Evolutionary conservation across 2,329 filamentous ascomycete genomes (phyloP).

Genomic region (Fusarium musae): DNA sequence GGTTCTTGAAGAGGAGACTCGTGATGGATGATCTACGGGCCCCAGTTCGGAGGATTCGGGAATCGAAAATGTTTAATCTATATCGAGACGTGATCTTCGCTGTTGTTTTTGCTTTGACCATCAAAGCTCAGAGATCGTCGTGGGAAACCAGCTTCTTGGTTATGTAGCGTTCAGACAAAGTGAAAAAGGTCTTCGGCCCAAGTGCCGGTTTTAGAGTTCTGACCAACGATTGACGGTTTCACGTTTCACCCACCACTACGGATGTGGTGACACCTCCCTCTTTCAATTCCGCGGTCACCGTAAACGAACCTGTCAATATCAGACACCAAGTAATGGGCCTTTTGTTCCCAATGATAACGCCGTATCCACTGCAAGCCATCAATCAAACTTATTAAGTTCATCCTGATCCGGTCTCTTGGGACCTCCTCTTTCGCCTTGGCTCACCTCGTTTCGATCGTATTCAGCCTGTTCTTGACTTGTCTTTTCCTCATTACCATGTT

Average conservation of each 20-base stretch:
- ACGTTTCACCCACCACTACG: not conserved
- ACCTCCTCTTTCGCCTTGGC: not conserved
- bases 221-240: not conserved
- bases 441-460: not conserved
- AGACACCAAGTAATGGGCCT: not conserved
- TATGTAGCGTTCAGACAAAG: too few species aligned
- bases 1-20: not conserved
- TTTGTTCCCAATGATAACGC: not conserved
- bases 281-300: not conserved
- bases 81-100: not conserved
- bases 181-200: not conserved
- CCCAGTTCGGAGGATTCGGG: not conserved
- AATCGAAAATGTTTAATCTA: not conserved
- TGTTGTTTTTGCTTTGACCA: not conserved
- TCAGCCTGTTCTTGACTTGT: not conserved
- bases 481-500: not conserved
- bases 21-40: slow-evolving; percentile 1
- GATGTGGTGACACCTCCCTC: not conserved
- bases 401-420: not conserved
- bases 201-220: slow-evolving; percentile 1
- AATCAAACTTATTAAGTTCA: not conserved
- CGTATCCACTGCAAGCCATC: not conserved
- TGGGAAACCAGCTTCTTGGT: not conserved
- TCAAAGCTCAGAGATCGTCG: not conserved
- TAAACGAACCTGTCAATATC: not conserved